Percentiles rank a stretch among this genome's conserved stretches.
Conservation (phyloP, 1,284 basidiomycete genomes). For the Fomitopsis pinicola region DNA sequence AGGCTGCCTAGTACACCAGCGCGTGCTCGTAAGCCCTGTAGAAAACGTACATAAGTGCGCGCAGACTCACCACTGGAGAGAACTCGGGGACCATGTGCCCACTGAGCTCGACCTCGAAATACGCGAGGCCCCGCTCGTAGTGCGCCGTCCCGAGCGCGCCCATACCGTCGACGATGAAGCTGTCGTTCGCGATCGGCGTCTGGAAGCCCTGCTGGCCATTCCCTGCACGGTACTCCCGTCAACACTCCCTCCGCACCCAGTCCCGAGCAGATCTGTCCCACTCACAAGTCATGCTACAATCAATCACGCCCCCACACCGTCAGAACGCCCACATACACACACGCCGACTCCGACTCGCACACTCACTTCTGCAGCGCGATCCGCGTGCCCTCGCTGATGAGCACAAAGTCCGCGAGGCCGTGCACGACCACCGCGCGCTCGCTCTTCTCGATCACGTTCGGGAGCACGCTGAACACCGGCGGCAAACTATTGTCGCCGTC, state of each 20-base stretch:
- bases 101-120: conserved; percentile 58
- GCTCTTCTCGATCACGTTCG: conserved; percentile 74
- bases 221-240: conserved; percentile 34
- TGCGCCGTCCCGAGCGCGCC: conserved; percentile 63
- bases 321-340: not conserved
- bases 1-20: conserved; percentile 42
- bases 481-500: conserved; percentile 57
- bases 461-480: conserved; percentile 58
- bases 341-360: not conserved
- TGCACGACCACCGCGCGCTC: conserved; percentile 66
- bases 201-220: conserved; percentile 69
- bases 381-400: conserved; percentile 61
- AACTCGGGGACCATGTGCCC: conserved; percentile 75
- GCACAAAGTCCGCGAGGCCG: conserved; percentile 65
- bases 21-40: not conserved
- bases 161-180: conserved; percentile 64
- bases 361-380: conserved; percentile 27
- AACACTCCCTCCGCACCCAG: conserved; percentile 9
- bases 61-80: conserved; percentile 50
- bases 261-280: conserved; percentile 11
- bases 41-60: not conserved
- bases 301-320: not conserved
- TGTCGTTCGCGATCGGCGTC: conserved; percentile 57
- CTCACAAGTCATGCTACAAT: conserved; percentile 68
- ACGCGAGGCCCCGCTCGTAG: conserved; percentile 63